Percentiles rank a stretch among this genome's conserved stretches.
These are phyloP conservation scores for Trichoderma koningiopsis DNA, from an alignment of 2,329 filamentous ascomycete species.

Conservation along the genomic window DNA sequence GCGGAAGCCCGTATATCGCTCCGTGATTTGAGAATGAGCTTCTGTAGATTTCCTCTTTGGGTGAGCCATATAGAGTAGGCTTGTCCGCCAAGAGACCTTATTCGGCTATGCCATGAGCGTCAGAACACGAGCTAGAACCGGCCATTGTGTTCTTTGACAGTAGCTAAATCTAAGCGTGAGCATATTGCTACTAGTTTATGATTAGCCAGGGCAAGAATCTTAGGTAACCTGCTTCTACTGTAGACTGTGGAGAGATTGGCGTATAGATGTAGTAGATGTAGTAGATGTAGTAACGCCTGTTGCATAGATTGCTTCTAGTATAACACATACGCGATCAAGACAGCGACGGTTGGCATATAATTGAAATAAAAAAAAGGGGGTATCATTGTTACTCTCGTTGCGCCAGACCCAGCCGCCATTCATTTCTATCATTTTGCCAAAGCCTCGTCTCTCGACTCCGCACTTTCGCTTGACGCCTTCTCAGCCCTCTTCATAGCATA, in stretches of 20 bases:
- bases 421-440: not conserved
- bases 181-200: not conserved
- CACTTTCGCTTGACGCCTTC: slow-evolving; percentile 39
- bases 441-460: slow-evolving; percentile 30
- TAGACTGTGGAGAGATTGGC: not conserved
- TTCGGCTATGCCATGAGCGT: not conserved
- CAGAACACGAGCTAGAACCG: not conserved
- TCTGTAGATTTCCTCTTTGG: slow-evolving; percentile 13
- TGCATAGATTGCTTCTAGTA: not conserved
- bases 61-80: not conserved
- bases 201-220: not conserved
- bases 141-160: not conserved
- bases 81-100: not conserved
- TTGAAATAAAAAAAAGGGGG: slow-evolving; percentile 3
- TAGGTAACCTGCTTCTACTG: not conserved
- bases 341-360: not conserved
- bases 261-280: too few relatives aligned
- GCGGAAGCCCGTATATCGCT: not conserved
- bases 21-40: not conserved
- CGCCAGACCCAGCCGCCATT: not conserved
- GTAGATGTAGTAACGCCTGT: too few relatives aligned
- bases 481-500: slow-evolving; percentile 56
- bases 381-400: slow-evolving; percentile 26
- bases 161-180: not conserved
- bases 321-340: not conserved